A percentile compares a stretch with the other conserved stretches of the same genome.
Evolutionary conservation across 2,329 filamentous ascomycete genomes (phyloP).

Genomic region (Ophiostoma angusticollis): DNA sequence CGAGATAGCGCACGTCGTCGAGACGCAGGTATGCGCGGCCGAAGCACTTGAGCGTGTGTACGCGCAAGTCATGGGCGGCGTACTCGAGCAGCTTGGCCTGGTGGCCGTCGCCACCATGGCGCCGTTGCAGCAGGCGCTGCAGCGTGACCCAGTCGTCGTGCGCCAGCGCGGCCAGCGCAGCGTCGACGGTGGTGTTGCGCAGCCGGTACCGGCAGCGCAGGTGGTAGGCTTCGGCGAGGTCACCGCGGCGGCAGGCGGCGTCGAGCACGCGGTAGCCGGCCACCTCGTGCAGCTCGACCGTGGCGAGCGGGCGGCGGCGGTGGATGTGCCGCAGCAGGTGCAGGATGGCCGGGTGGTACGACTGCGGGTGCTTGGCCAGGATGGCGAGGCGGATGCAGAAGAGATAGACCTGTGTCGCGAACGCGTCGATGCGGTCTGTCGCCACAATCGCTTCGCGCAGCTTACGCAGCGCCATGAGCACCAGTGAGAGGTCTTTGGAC

Average conservation of each 20-base stretch:
- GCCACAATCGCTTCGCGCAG: slow-evolving; percentile 82
- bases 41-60: slow-evolving; percentile 74
- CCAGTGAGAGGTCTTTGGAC: slow-evolving; percentile 52
- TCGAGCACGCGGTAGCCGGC: slow-evolving; percentile 74
- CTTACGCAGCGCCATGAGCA: slow-evolving; percentile 79
- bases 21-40: slow-evolving; percentile 68
- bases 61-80: slow-evolving; percentile 59
- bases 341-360: slow-evolving; percentile 77
- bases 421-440: slow-evolving; percentile 60
- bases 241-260: slow-evolving; percentile 68
- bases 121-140: slow-evolving; percentile 47
- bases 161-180: slow-evolving; percentile 55
- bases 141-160: slow-evolving; percentile 77
- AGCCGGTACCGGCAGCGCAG: slow-evolving; percentile 50
- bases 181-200: slow-evolving; percentile 54
- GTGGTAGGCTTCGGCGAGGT: slow-evolving; percentile 60
- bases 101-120: slow-evolving; percentile 58
- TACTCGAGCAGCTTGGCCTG: slow-evolving; percentile 68
- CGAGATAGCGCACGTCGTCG: slow-evolving; percentile 50
- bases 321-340: slow-evolving; percentile 67
- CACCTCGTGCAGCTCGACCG: slow-evolving; percentile 65
- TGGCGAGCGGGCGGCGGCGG: slow-evolving; percentile 50
- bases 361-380: slow-evolving; percentile 68
- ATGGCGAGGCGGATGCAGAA: slow-evolving; percentile 82
- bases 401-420: slow-evolving; percentile 79